Evolutionary conservation across 352 stramenopile genomes (phyloP).

Genomic region (Elongisporangium anandrum): DNA sequence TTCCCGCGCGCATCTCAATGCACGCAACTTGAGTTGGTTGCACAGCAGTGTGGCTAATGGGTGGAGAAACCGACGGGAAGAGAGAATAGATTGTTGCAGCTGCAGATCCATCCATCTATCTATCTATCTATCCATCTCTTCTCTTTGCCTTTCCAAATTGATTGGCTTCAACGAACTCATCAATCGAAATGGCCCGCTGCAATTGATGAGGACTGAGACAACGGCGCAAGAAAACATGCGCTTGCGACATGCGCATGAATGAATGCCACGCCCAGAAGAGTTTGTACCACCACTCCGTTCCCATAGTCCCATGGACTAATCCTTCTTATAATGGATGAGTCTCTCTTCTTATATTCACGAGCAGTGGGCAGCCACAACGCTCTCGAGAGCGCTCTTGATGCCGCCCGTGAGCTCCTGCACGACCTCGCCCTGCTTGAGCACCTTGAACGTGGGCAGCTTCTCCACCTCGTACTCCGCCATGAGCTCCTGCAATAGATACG

Average conservation of each 20-base stretch:
- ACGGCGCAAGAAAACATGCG: background rate
- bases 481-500: slow-evolving; percentile 31
- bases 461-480: slow-evolving; percentile 62
- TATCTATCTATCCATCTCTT: background rate
- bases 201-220: background rate
- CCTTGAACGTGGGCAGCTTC: slow-evolving; percentile 92
- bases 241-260: background rate
- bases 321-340: background rate
- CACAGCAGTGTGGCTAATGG: background rate
- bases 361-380: slow-evolving; percentile 45
- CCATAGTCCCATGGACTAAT: background rate
- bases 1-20: background rate
- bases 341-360: background rate
- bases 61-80: background rate
- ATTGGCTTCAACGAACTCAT: background rate
- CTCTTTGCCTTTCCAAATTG: background rate
- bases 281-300: background rate
- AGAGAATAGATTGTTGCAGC: background rate
- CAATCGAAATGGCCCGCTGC: background rate
- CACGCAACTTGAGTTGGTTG: background rate
- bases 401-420: slow-evolving; percentile 85
- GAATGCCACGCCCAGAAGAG: background rate
- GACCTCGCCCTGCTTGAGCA: slow-evolving; percentile 88
- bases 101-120: background rate
- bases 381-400: slow-evolving; percentile 53